Evolutionary conservation across 1,284 basidiomycete genomes (phyloP), one percentile per base, ranked within the genome.

Genomic region (Austropuccinia psidii): DNA sequence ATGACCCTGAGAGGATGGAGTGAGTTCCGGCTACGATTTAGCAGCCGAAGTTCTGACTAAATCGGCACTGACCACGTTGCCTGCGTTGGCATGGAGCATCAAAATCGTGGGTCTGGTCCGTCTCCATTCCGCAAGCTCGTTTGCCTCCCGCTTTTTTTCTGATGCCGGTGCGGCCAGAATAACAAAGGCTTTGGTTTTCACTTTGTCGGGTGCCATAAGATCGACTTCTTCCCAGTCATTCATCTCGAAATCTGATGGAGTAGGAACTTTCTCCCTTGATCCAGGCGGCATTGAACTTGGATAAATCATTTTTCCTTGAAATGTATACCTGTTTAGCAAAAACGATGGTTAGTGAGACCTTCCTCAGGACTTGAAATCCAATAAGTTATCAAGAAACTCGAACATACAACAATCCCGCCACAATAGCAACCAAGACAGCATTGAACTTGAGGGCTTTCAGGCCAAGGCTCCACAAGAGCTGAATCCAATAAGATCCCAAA

Each of bases 221-320:
- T 73, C 60, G 69, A 73, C 55, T 31, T 73, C 58, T 41, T 73
- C 49, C 69, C 69, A 73, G 45, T 62, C 58, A 15, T 17, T 54
- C 45, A 73, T 62, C 1, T 54, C 58, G 33, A 62, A 73, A 17
- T 64, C 45, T 29, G 43, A 49, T 3, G 69, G 69, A 19, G 37
- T 35, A 8, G 57, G 58, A 4, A 73, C 69, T 35, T 50, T 49
- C 17, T 73, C 69, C 33, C 69, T 15, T 6, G 58, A 62, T 2
- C 69, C 69, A 61, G 33, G 69, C 13, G 69, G 69, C 57, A 73
- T 62, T 19, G 57, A 62, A 29, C 58, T 64, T 8, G 69, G 58
- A 55, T 73, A 73, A n/a, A 73, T 73, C 57, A 73, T 62, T 50
- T 73, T 73, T 29, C 57, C 47, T 50, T 73, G 69, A 50, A 73